A percentile compares a stretch with the other conserved stretches of the same genome.
Conservation (phyloP, 2,329 filamentous ascomycete genomes). For the Cladosporium sp. region DNA sequence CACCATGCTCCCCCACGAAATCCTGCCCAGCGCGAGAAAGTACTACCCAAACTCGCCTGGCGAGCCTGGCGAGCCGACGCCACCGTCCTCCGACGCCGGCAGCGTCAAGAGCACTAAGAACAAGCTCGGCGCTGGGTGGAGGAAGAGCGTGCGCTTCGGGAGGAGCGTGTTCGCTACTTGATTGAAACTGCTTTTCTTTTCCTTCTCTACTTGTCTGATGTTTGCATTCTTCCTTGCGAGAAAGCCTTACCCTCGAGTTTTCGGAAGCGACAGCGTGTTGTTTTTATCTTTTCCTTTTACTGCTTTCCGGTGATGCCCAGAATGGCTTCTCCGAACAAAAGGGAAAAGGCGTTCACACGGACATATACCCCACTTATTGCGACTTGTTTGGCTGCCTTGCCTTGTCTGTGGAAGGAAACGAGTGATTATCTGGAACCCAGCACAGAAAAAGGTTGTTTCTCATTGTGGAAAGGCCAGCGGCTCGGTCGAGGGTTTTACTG, state of each 20-base stretch:
- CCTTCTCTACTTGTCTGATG: too few species aligned
- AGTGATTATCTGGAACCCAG: too few species aligned
- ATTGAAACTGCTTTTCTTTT: slow-evolving; percentile 1
- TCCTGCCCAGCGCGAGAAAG: slow-evolving; percentile 29
- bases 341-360: neutral
- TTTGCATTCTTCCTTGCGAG: neutral
- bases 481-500: too few species aligned
- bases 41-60: slow-evolving; percentile 27
- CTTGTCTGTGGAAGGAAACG: too few species aligned
- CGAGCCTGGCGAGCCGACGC: neutral
- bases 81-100: neutral
- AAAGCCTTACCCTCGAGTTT: neutral
- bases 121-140: slow-evolving; percentile 18
- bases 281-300: too few species aligned
- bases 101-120: slow-evolving; percentile 15
- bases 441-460: too few species aligned
- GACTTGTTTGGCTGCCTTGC: too few species aligned
- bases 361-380: neutral
- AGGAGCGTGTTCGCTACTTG: slow-evolving; percentile 24
- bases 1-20: slow-evolving; percentile 27
- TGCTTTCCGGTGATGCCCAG: neutral
- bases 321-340: neutral
- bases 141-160: slow-evolving; percentile 22
- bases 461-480: too few species aligned
- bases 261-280: neutral